Conservation (phyloP, 2,329 filamentous ascomycete species). For the Dactylellina cionopaga region DNA sequence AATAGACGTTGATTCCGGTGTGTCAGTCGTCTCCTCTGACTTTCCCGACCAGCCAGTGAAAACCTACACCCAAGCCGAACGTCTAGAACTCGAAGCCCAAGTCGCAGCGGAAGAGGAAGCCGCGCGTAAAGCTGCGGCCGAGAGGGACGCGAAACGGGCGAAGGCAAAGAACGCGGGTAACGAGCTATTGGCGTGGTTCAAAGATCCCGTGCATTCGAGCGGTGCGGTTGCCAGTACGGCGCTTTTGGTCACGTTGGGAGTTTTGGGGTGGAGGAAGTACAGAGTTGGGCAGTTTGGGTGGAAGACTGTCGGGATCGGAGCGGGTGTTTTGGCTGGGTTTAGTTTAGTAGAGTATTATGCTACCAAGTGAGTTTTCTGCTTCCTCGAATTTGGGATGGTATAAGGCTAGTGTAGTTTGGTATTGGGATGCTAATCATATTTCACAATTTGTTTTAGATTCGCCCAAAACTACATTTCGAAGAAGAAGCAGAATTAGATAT, state of each 20-base stretch:
- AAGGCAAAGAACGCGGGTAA: background rate
- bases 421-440: slow-evolving; percentile 6
- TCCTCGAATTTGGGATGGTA: background rate
- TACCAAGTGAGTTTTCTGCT: slow-evolving; percentile 31
- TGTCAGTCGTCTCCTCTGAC: slow-evolving; percentile 44
- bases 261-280: slow-evolving; percentile 36
- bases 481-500: slow-evolving; percentile 40
- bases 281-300: slow-evolving; percentile 29
- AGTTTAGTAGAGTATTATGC: slow-evolving; percentile 48
- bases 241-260: slow-evolving; percentile 27
- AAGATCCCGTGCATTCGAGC: slow-evolving; percentile 23
- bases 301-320: slow-evolving; percentile 39
- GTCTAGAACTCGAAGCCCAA: slow-evolving; percentile 31
- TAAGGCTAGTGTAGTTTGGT: background rate
- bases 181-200: slow-evolving; percentile 58
- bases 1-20: slow-evolving; percentile 45
- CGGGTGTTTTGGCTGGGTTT: slow-evolving; percentile 36
- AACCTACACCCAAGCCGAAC: slow-evolving; percentile 46
- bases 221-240: slow-evolving; percentile 26
- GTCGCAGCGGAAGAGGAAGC: slow-evolving; percentile 39
- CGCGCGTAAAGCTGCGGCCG: slow-evolving; percentile 18
- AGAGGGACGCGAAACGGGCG: background rate
- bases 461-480: slow-evolving; percentile 29
- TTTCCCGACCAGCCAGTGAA: slow-evolving; percentile 35
- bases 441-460: slow-evolving; percentile 8